phyloP scores from a whole-genome alignment of 176 grass and related monocot species.

The Elaeis guineensis region DNA sequence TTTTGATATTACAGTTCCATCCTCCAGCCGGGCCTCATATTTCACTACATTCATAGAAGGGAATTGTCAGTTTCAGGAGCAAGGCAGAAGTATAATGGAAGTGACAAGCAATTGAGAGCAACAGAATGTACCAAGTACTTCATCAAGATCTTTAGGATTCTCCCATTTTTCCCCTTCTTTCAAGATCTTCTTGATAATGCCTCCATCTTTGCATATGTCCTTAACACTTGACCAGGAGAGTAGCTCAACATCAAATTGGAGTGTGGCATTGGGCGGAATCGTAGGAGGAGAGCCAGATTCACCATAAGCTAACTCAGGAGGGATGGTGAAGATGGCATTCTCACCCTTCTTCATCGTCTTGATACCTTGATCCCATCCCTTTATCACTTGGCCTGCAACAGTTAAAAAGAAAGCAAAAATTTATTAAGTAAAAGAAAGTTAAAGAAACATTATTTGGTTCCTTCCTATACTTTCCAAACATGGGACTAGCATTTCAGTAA shows the following conservation, averaged over 20 bases:
- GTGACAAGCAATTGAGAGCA: too few relatives aligned
- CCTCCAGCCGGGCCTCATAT: slow-evolving; percentile 61
- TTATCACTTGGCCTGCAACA: slow-evolving; percentile 66
- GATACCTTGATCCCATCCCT: slow-evolving; percentile 87
- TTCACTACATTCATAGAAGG: slow-evolving; percentile 43
- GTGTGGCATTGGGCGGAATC: slow-evolving; percentile 61
- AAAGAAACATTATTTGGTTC: too few relatives aligned
- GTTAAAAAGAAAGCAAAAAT: not conserved
- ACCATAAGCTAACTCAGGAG: slow-evolving; percentile 72
- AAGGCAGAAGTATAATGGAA: too few relatives aligned
- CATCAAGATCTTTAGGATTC: slow-evolving; percentile 78
- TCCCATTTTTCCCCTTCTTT: slow-evolving; percentile 78
- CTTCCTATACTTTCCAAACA: too few relatives aligned
- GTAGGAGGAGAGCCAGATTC: slow-evolving; percentile 61
- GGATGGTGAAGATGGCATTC: slow-evolving; percentile 79
- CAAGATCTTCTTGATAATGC: slow-evolving; percentile 68
- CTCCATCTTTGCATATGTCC: slow-evolving; percentile 82
- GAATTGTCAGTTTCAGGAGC: not conserved
- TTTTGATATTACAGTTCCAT: slow-evolving; percentile 61
- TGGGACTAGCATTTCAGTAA: too few relatives aligned
- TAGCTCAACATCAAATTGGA: slow-evolving; percentile 80
- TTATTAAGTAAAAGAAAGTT: too few relatives aligned
- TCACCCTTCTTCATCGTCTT: slow-evolving; percentile 93
- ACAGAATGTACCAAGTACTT: slow-evolving; percentile 54
- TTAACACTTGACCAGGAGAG: slow-evolving; percentile 70